A percentile compares a stretch with the other conserved stretches of the same genome.
phyloP scores from a whole-genome alignment of 495 filamentous ascomycete genomes.

The Tricharina praecox region DNA sequence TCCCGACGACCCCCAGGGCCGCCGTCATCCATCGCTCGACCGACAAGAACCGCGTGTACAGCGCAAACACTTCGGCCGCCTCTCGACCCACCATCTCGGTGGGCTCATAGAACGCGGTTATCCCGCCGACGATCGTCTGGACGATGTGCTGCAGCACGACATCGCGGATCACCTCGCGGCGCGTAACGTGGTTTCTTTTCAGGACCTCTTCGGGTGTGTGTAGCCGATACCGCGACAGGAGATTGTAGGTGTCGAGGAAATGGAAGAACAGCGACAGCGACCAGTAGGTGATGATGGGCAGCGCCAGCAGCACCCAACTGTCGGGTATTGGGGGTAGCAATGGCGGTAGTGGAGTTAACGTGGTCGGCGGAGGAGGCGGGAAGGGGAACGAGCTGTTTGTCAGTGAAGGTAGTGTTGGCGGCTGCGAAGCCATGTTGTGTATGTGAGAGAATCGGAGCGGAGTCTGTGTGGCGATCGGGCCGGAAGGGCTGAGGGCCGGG shows the following conservation, averaged over 20 bases:
- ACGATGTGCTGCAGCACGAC: slow-evolving; percentile 81
- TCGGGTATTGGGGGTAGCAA: slow-evolving; percentile 67
- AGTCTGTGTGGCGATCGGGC: too few species aligned
- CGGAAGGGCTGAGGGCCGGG: too few species aligned
- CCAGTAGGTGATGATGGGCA: slow-evolving; percentile 84
- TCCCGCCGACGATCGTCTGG: slow-evolving; percentile 49
- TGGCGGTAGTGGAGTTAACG: slow-evolving; percentile 45
- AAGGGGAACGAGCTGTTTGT: background rate
- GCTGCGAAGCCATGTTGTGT: too few species aligned
- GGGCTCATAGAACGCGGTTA: slow-evolving; percentile 47
- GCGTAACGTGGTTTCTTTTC: slow-evolving; percentile 69
- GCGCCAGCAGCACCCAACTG: slow-evolving; percentile 50
- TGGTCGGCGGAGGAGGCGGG: slow-evolving; percentile 45
- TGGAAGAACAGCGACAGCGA: slow-evolving; percentile 72
- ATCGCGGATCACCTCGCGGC: slow-evolving; percentile 68
- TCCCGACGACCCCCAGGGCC: slow-evolving; percentile 35
- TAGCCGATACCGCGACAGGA: slow-evolving; percentile 72
- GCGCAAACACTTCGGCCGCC: slow-evolving; percentile 48
- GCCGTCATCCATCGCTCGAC: slow-evolving; percentile 17
- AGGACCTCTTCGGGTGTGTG: slow-evolving; percentile 81
- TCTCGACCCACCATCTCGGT: slow-evolving; percentile 52
- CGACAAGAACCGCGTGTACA: slow-evolving; percentile 19
- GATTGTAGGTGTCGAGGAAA: slow-evolving; percentile 59
- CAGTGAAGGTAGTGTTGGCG: too few species aligned
- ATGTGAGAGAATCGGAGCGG: too few species aligned